phyloP scores from a whole-genome alignment of 148 eudicot species.

The Euryodendron excelsum region DNA sequence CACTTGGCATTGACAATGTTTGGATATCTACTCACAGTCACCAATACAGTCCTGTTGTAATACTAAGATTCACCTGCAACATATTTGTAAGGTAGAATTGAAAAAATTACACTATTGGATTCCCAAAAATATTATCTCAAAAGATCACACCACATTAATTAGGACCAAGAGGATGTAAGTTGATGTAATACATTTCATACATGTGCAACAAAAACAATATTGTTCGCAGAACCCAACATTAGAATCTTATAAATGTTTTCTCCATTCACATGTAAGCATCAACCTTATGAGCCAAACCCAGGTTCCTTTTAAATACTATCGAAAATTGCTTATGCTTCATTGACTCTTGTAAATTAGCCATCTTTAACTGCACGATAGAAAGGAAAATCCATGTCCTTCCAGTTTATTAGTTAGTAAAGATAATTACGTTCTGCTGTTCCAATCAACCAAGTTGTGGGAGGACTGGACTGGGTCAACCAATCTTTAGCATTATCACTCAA shows the following conservation, averaged over 20 bases:
- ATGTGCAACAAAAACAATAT: no score
- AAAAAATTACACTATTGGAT: not conserved
- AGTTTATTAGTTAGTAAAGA: no score
- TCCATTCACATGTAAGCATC: not conserved
- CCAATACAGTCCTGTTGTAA: no score
- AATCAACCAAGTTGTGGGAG: not conserved
- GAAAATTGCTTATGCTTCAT: not conserved
- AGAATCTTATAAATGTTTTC: not conserved
- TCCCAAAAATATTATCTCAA: not conserved
- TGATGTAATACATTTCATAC: not conserved
- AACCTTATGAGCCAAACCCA: not conserved
- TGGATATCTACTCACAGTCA: no score
- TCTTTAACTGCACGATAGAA: not conserved
- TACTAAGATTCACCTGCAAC: not conserved
- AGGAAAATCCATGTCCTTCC: conserved; percentile 1
- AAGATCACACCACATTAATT: no score
- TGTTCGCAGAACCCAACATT: no score
- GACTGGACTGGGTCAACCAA: not conserved
- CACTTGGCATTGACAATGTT: no score
- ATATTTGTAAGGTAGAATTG: no score
- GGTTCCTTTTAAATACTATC: not conserved
- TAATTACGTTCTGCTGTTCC: no score
- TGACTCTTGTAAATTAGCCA: not conserved
- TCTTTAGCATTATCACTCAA: not conserved
- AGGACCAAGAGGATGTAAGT: not conserved